Base-by-base conservation (phyloP, 148 eudicot species). In the Amaranthus hypochondriacus region DNA sequence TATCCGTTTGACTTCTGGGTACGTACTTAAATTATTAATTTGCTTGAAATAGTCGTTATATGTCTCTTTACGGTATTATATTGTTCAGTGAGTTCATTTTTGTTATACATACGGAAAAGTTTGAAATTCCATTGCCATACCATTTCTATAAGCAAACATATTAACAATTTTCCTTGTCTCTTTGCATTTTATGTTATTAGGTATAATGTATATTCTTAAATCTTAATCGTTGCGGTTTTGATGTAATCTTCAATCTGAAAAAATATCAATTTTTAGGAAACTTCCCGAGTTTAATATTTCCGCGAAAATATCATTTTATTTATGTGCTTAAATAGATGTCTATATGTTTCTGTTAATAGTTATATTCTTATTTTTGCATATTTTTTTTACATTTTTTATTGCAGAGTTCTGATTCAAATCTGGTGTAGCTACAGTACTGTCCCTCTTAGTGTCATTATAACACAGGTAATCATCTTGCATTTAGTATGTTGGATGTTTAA, bases 341-440 rank as follows among this genome's bases (percentile, higher is more conserved):
- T 28, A 28, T 28, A 28, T 63, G 18, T 50, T 63, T 10, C 3
- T 44, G 47, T 5, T 5, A 4, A 6, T 64, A 46, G 4, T 46
- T 8, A 53, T n/a, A 53, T 14, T n/a, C 50, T 54, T 39, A 56
- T 43, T 71, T 51, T 73, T 49, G 18, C 18, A 18, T 18, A 18
- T 18, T 18, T 18, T 18, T 18, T 18, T 18, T 18, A 21, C 15
- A 76, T 75, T 73, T 10, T 21, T 66, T 18, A 47, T 14, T 87
- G 83, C 96, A 96, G 99, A 82, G 79, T 96, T 75, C 77, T 96
- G 12, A 93, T 96, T 81, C 99, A 96, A 66, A 86, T 96, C 69
- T 96, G 99, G 99, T 96, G 96, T 78, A 96, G 97, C 91, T 88
- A 96, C 75, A 92, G 94, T 81, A 96, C 99, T 9, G 94, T 89